These are phyloP conservation scores for Ananas comosus DNA, from an alignment of 176 grass and related monocot species.

Conservation along the genomic window DNA sequence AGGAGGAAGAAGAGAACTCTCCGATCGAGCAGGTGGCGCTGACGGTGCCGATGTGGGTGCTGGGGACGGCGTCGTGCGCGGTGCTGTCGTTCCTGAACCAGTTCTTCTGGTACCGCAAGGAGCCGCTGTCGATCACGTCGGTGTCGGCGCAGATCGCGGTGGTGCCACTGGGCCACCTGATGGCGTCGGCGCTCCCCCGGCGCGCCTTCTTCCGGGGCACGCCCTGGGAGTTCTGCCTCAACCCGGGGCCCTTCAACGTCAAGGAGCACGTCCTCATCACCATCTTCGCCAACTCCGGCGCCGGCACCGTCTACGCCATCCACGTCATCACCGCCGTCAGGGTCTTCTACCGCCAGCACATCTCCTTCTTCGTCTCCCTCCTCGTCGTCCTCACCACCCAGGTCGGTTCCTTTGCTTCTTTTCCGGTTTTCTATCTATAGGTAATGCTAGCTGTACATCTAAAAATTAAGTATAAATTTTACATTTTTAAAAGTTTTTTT, in stretches of 20 bases:
- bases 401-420: constrained; percentile 6
- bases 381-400: constrained; percentile 90
- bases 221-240: constrained; percentile 63
- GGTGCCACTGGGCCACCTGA: constrained; percentile 65
- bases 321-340: constrained; percentile 74
- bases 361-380: constrained; percentile 82
- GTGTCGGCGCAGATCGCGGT: constrained; percentile 96
- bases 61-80: constrained; percentile 59
- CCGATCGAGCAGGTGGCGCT: constrained; percentile 93
- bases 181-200: constrained; percentile 35
- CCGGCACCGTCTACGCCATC: constrained; percentile 88
- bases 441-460: no score
- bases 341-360: constrained; percentile 72
- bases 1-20: constrained; percentile 63
- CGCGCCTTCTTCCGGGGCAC: constrained; percentile 37
- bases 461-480: no score
- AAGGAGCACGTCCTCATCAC: constrained; percentile 95
- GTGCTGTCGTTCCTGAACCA: constrained; percentile 88
- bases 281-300: constrained; percentile 94
- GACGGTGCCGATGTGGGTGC: constrained; percentile 92
- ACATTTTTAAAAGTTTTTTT: no score
- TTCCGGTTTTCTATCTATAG: no score
- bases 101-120: constrained; percentile 97
- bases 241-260: constrained; percentile 79
- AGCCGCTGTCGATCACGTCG: constrained; percentile 79